Evolutionary conservation across 768 basidiomycete genomes (phyloP).

Genomic region (Mycena galericulata): DNA sequence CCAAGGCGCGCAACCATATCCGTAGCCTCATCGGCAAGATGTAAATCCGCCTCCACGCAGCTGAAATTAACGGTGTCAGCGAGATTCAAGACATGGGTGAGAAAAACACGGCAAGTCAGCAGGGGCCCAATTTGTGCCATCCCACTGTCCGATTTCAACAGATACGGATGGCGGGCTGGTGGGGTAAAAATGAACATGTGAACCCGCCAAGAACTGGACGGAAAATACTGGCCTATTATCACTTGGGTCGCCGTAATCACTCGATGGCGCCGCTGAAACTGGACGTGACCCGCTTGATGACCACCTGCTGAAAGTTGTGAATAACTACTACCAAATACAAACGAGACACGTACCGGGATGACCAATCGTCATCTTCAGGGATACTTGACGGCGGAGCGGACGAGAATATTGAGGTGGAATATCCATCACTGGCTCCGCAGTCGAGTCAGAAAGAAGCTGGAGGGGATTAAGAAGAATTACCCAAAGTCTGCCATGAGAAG

Average conservation of each 20-base stretch:
- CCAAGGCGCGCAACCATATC: not conserved
- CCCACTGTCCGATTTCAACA: too few species aligned
- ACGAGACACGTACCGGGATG: slow-evolving; percentile 8
- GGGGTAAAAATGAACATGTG: too few species aligned
- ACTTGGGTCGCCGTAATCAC: too few species aligned
- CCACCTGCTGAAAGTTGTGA: too few species aligned
- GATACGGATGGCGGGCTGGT: too few species aligned
- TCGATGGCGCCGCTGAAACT: too few species aligned
- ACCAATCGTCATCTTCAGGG: slow-evolving; percentile 13
- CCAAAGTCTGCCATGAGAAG: slow-evolving; percentile 4
- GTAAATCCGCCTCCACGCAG: not conserved
- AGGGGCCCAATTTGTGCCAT: too few species aligned
- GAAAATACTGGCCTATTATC: too few species aligned
- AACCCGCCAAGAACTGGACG: too few species aligned
- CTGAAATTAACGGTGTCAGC: not conserved
- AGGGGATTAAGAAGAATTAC: not conserved
- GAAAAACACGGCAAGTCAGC: not conserved
- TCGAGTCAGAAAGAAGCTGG: not conserved
- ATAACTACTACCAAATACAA: not conserved
- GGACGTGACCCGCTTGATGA: too few species aligned
- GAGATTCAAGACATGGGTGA: too few species aligned
- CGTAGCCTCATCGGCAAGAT: too few species aligned
- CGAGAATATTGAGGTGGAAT: not conserved
- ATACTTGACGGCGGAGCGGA: slow-evolving; percentile 10
- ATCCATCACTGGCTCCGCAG: not conserved